These are phyloP conservation scores for Thielaviopsis musarum DNA, from an alignment of 2,329 filamentous ascomycete species.

Conservation along the genomic window DNA sequence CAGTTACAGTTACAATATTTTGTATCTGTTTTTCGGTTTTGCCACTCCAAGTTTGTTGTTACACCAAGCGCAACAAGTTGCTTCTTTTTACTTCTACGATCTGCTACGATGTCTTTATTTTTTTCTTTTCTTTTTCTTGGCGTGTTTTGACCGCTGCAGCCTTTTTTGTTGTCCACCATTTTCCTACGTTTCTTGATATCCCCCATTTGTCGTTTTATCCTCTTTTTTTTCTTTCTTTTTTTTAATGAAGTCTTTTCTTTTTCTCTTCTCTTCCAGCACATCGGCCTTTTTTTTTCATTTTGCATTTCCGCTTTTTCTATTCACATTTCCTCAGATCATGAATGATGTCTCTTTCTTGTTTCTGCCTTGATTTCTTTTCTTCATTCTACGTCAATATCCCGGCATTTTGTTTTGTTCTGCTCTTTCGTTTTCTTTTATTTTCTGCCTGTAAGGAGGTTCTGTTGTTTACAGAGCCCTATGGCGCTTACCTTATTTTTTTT, in stretches of 20 bases:
- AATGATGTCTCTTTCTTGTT: background rate
- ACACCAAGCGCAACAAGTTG: too few relatives aligned
- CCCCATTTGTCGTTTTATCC: background rate
- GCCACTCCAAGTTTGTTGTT: background rate
- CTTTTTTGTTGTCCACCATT: background rate
- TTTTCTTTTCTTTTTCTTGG: background rate
- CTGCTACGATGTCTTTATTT: background rate
- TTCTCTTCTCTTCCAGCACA: background rate
- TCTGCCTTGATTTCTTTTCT: background rate
- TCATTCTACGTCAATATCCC: background rate
- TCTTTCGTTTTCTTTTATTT: background rate
- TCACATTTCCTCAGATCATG: background rate
- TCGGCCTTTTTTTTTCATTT: background rate
- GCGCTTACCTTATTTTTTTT: background rate
- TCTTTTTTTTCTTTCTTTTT: background rate
- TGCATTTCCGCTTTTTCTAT: background rate
- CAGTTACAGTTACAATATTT: background rate
- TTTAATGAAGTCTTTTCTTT: background rate
- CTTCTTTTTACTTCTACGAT: background rate
- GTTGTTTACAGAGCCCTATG: background rate
- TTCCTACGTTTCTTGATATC: background rate
- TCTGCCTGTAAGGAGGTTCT: background rate
- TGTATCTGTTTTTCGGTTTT: slow-evolving; percentile 3
- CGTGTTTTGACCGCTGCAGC: background rate
- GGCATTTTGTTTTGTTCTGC: background rate